These are phyloP conservation scores for Dipodascus albidus DNA, from an alignment of 805 yeast genomes.

Conservation along the genomic window DNA sequence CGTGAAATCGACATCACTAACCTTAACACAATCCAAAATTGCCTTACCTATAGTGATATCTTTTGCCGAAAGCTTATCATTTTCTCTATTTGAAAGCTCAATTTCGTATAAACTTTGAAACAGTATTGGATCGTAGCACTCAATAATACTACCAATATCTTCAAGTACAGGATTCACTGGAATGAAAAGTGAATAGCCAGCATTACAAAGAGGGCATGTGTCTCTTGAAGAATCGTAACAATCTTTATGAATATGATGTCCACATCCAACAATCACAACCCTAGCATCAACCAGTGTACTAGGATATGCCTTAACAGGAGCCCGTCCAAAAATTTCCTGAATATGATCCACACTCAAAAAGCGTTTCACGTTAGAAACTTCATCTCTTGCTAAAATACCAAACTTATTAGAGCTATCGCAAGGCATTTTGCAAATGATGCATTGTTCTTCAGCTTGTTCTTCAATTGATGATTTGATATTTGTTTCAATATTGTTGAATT, in stretches of 20 bases:
- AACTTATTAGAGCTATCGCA: constrained; percentile 52
- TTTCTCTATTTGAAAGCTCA: neutral
- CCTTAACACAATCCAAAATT: neutral
- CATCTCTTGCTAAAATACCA: constrained; percentile 45
- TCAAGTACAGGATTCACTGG: neutral
- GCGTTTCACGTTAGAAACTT: neutral
- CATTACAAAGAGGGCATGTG: neutral
- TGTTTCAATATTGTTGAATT: constrained; percentile 27
- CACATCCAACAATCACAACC: neutral
- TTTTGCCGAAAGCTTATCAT: neutral
- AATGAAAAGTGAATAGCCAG: neutral
- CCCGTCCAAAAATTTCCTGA: neutral
- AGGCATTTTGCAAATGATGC: constrained; percentile 76
- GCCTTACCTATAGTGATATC: neutral
- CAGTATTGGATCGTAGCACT: neutral
- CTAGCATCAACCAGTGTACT: neutral
- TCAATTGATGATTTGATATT: constrained; percentile 14
- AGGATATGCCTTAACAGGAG: neutral
- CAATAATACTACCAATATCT: neutral
- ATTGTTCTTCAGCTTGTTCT: constrained; percentile 31
- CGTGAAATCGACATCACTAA: neutral
- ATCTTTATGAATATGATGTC: neutral
- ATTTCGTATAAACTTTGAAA: neutral
- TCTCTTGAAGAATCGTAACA: neutral
- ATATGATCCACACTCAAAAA: neutral